A percentile compares a stretch with the other conserved stretches of the same genome.
Evolutionary conservation across 2,329 filamentous ascomycete species (phyloP).

Genomic region (Clonostachys rhizophaga): DNA sequence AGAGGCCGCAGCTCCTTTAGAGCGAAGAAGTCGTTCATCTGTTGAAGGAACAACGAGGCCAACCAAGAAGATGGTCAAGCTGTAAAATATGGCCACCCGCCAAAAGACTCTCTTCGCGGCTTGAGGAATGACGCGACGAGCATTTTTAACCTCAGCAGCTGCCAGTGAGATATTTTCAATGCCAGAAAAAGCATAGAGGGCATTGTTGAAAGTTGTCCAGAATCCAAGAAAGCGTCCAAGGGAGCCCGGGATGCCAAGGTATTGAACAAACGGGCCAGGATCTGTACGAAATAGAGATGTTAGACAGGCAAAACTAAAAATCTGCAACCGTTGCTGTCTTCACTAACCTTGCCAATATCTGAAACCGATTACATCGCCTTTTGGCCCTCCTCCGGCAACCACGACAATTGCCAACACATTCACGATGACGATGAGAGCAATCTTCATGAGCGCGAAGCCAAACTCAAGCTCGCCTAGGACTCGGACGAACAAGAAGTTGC

Average conservation of each 20-base stretch:
- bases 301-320: slow-evolving; percentile 10
- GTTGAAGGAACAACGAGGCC: slow-evolving; percentile 49
- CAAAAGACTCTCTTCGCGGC: slow-evolving; percentile 13
- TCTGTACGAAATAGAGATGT: slow-evolving; percentile 7
- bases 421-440: slow-evolving; percentile 28
- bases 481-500: slow-evolving; percentile 30
- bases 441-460: slow-evolving; percentile 55
- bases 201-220: slow-evolving; percentile 17
- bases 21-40: slow-evolving; percentile 44
- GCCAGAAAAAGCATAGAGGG: slow-evolving; percentile 29
- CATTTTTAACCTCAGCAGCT: slow-evolving; percentile 26
- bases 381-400: not conserved
- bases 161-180: slow-evolving; percentile 10
- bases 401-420: no score
- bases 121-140: slow-evolving; percentile 30
- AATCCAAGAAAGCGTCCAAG: slow-evolving; percentile 13
- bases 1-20: slow-evolving; percentile 49
- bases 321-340: slow-evolving; percentile 6
- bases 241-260: slow-evolving; percentile 23
- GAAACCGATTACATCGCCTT: slow-evolving; percentile 6
- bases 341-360: slow-evolving; percentile 6
- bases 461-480: slow-evolving; percentile 60
- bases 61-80: slow-evolving; percentile 44
- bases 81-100: slow-evolving; percentile 30
- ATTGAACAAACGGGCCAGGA: slow-evolving; percentile 5